Base-by-base conservation (phyloP, 371 early-diverging fungal species). In the Mucor velutinosus region DNA sequence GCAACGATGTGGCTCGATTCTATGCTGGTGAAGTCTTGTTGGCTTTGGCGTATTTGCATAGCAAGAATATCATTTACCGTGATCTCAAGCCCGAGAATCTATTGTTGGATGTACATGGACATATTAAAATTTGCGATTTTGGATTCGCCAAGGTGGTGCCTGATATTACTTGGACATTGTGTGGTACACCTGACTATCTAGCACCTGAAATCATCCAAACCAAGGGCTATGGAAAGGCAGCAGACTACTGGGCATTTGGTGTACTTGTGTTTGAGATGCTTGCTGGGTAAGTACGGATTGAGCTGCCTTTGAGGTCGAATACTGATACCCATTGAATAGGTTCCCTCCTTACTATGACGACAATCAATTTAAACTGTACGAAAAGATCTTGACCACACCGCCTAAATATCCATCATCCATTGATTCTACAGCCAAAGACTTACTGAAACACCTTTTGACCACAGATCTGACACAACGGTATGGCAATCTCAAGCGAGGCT, bases 61-160 rank as follows among this genome's bases (percentile, higher is more conserved):
- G 82, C 32, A 85, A 90, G 71, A 91, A 94, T 65, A 92, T 96
- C 58, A 90, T 97, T 65, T 97, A 97, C 85, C 89, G 99, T 47
- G 98, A 98, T 85, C 80, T 98, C 66, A 96, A 97, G 78, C 98
- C 98, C 3, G 96, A 93, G 78, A 99, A 99, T 78, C 76, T 99
- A 61, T 75, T 99, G 47, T 79, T 99, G 58, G 95, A 94, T 71
- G 77, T 83, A n/a, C 85, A 87, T 63, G 99, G 99, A 4, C 96
- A 99, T 79, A 94, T 99, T 74, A 97, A 97, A 82, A 94, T 99
- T 62, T 97, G 97, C 6, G 99, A 99, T 81, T 98, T 99, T 85
- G 99, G 99, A 2, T 99, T 99, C 86, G 97, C 99, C 51, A 99
- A 99, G 74, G 81, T 91, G 69, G 94, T 99, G 0, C 92, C 93